These are phyloP conservation scores for Suhomyces atakaporum DNA, from an alignment of 1,139 yeast genomes.

Conservation along the genomic window DNA sequence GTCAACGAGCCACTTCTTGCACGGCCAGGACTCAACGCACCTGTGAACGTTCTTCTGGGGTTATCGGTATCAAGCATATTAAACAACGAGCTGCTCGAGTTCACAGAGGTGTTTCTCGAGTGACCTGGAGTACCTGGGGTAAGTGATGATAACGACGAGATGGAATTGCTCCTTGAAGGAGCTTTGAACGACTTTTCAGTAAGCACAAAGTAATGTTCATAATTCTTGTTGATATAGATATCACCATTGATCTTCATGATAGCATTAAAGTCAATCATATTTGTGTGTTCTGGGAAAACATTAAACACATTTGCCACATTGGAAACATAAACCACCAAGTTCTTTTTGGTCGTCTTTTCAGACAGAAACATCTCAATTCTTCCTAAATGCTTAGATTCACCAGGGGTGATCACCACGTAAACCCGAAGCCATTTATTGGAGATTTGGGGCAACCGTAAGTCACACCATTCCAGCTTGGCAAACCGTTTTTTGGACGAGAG, in stretches of 20 bases:
- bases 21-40: conserved; percentile 10
- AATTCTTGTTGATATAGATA: conserved; percentile 45
- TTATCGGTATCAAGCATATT: conserved; percentile 16
- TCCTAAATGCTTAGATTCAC: conserved; percentile 41
- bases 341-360: conserved; percentile 44
- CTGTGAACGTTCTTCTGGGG: conserved; percentile 11
- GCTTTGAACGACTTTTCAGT: conserved; percentile 6
- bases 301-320: conserved; percentile 46
- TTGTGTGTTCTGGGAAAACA: conserved; percentile 56
- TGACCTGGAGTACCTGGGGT: conserved; percentile 8
- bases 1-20: conserved; percentile 9
- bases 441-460: conserved; percentile 55
- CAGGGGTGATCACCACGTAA: conserved; percentile 47
- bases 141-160: conserved; percentile 13
- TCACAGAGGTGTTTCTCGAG: conserved; percentile 10
- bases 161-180: conserved; percentile 14
- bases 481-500: conserved; percentile 49
- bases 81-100: conserved; percentile 21
- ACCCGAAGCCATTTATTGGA: conserved; percentile 58
- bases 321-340: conserved; percentile 48
- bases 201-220: conserved; percentile 29
- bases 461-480: conserved; percentile 56
- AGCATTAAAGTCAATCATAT: conserved; percentile 54
- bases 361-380: conserved; percentile 51
- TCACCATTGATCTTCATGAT: conserved; percentile 55